Base-by-base conservation (phyloP, 495 filamentous ascomycete genomes). In the Astrothelium macrocarpum region DNA sequence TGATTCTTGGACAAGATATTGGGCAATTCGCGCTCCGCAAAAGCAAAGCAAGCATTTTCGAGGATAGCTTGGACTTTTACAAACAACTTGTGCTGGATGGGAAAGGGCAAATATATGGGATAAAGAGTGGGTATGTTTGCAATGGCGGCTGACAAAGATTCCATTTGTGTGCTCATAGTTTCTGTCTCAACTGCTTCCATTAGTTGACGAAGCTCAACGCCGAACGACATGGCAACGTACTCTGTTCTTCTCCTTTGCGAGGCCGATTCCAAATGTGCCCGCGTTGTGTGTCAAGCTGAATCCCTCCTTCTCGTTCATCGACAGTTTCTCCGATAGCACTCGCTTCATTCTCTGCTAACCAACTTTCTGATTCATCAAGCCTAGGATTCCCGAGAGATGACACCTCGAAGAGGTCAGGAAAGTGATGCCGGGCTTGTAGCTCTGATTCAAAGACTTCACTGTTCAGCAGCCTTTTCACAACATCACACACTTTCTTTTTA, bases 351-450 rank as follows among this genome's bases (percentile, higher is more conserved):
- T 59, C 58, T 29, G 61, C 61, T 59, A 43, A 42, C 39, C 58
- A 42, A 56, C 18, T 34, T 32, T 61, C 58, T 23, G 62, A 60
- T 18, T 32, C 53, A 62, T 31, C 56, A 20, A 25, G 56, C 53
- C 42, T 53, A 25, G 53, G 26, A 43, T 31, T 64, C 59, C 43
- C 58, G 28, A 28, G 32, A 26, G 62, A 53, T 26, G 62, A 64
- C 23, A 64, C 56, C 20, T 64, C 62, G 28, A 61, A 64, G 29
- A 64, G 26, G 23, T 64, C 62, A 62, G 56, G 56, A 34, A 64
- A 64, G n/a, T 53, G 58, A 28, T 34, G 32, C n/a, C 61, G 62
- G 56, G 62, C 62, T 34, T 61, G 42, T 23, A 61, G 59, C 23
- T 20, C 39, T 32, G 59, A 64, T 46, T 64, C 62, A 34, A 64